Conservation (phyloP, 345 rosid genomes). For the Mercurialis annua region DNA sequence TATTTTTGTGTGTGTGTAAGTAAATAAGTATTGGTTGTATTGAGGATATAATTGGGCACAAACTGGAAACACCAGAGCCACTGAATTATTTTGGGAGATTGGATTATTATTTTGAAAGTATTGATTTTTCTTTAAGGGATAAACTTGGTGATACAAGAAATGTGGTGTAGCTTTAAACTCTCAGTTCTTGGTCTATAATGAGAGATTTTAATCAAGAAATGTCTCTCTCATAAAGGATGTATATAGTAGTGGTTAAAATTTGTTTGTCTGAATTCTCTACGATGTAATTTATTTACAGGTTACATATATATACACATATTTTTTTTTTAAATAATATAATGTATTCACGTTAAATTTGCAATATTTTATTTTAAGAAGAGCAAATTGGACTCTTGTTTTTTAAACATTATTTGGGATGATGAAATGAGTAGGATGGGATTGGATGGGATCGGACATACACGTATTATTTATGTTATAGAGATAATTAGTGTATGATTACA, state of each 20-base stretch:
- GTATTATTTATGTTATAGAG: too few species aligned
- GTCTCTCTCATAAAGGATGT: background rate
- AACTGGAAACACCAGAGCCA: conserved; percentile 44
- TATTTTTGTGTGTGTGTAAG: conserved; percentile 6
- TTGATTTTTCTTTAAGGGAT: conserved; percentile 24
- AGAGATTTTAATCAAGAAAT: background rate
- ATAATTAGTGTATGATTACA: too few species aligned
- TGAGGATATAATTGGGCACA: conserved; percentile 2
- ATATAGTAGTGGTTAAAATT: background rate
- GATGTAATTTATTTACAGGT: too few species aligned
- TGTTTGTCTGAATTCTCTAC: background rate
- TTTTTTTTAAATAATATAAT: too few species aligned
- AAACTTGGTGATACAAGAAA: conserved; percentile 30
- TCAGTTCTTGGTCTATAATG: conserved; percentile 24
- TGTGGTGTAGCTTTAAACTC: conserved; percentile 51
- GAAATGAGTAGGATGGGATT: background rate
- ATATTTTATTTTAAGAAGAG: too few species aligned
- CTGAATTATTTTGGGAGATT: conserved; percentile 30
- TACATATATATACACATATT: background rate
- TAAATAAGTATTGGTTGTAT: background rate
- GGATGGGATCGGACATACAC: too few species aligned
- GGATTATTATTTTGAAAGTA: conserved; percentile 18
- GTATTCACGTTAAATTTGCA: too few species aligned
- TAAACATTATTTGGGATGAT: background rate
- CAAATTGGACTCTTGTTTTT: too few species aligned